These are phyloP conservation scores for Yamadazyma endophytica DNA, from an alignment of 805 yeast genomes.

Conservation along the genomic window DNA sequence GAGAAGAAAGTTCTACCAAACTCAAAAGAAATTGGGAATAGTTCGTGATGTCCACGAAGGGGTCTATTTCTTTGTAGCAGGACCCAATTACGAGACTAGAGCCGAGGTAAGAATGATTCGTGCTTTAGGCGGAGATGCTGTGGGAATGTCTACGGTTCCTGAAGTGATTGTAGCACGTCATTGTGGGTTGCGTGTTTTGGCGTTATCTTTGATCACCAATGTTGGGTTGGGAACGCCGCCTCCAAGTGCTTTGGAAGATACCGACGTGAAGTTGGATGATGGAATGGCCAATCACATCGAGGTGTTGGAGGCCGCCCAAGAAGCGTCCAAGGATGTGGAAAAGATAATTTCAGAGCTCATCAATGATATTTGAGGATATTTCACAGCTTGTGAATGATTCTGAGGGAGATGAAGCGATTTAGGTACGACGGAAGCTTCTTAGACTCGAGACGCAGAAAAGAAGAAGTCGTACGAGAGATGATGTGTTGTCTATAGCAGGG, in stretches of 20 bases:
- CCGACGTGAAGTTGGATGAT: constrained; percentile 49
- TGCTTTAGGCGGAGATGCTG: constrained; percentile 82
- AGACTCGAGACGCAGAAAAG: too few species aligned
- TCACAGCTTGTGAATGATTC: too few species aligned
- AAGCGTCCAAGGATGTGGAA: constrained; percentile 81
- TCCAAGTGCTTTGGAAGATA: constrained; percentile 56
- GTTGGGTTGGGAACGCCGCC: constrained; percentile 70
- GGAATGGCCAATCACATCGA: constrained; percentile 93
- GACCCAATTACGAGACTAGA: constrained; percentile 91
- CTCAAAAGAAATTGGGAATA: constrained; percentile 41
- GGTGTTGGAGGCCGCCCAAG: constrained; percentile 76
- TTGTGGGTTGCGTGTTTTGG: constrained; percentile 75
- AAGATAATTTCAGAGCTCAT: too few species aligned
- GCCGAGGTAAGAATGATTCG: constrained; percentile 83
- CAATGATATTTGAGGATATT: too few species aligned
- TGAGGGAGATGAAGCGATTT: too few species aligned
- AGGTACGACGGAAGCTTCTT: too few species aligned
- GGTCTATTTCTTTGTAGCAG: constrained; percentile 76
- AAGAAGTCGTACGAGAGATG: too few species aligned
- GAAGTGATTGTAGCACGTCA: constrained; percentile 93
- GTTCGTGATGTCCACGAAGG: constrained; percentile 79
- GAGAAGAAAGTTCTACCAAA: constrained; percentile 57
- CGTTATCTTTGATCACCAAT: constrained; percentile 83
- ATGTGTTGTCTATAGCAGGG: too few species aligned
- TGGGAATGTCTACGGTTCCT: constrained; percentile 98